These are phyloP conservation scores for Penicillium turbatum DNA, from an alignment of 495 filamentous ascomycete genomes.

Conservation along the genomic window DNA sequence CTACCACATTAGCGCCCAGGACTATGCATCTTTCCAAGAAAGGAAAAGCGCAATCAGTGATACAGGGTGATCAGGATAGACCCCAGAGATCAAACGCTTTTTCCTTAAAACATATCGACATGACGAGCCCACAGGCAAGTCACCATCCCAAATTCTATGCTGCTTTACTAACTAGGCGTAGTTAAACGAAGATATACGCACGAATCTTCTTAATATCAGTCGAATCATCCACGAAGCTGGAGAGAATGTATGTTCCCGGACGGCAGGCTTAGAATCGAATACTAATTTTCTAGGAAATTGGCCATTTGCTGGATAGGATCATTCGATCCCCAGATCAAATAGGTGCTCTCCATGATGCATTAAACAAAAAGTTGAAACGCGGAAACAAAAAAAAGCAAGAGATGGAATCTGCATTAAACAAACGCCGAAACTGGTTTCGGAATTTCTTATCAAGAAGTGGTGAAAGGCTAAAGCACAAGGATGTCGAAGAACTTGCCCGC, in stretches of 20 bases:
- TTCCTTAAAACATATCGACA: not conserved
- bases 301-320: not conserved
- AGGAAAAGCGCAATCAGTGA: too few species aligned
- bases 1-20: slow-evolving; percentile 1
- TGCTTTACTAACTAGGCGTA: not conserved
- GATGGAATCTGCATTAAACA: not conserved
- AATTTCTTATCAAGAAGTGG: not conserved
- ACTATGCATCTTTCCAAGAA: not conserved
- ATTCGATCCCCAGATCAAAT: slow-evolving; percentile 1
- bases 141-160: not conserved
- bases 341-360: not conserved
- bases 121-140: not conserved
- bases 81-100: not conserved
- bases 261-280: not conserved
- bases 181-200: not conserved
- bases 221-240: not conserved
- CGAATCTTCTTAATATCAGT: not conserved
- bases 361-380: not conserved
- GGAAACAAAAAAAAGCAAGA: not conserved
- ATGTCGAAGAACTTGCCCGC: not conserved
- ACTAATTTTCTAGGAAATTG: not conserved
- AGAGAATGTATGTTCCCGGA: not conserved
- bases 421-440: not conserved
- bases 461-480: not conserved
- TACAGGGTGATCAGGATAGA: not conserved